Conservation (phyloP, 2,329 filamentous ascomycete genomes). For the Cercospora zeae-maydis region DNA sequence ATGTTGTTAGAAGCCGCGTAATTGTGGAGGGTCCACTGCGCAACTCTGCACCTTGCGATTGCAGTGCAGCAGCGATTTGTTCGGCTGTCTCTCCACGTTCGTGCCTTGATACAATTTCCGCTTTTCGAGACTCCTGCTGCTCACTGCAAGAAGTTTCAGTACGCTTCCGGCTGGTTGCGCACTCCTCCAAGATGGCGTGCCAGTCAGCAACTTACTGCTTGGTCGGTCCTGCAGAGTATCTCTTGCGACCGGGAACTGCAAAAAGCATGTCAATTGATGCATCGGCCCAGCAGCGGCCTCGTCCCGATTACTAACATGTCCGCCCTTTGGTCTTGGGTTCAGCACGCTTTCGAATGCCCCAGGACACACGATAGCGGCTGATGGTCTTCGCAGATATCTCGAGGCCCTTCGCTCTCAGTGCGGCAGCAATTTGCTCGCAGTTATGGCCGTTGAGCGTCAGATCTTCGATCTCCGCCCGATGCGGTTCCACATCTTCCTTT, state of each 20-base stretch:
- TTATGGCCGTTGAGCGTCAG: conserved; percentile 25
- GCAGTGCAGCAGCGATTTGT: conserved; percentile 26
- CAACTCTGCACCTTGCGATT: conserved; percentile 22
- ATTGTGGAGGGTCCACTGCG: conserved; percentile 25
- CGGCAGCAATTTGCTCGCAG: conserved; percentile 27
- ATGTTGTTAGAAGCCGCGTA: conserved; percentile 27
- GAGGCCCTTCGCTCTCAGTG: conserved; percentile 22
- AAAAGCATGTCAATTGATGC: background rate
- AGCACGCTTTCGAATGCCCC: conserved; percentile 27
- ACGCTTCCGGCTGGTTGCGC: background rate
- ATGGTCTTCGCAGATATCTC: conserved; percentile 26
- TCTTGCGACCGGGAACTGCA: conserved; percentile 2
- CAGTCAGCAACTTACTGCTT: background rate
- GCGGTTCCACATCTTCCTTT: conserved; percentile 16
- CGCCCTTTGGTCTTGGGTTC: conserved; percentile 19
- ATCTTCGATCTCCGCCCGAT: conserved; percentile 24
- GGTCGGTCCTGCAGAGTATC: background rate
- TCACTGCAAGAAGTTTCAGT: background rate
- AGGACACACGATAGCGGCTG: conserved; percentile 25
- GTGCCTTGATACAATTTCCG: conserved; percentile 24
- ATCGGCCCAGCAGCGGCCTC: background rate
- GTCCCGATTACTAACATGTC: conserved; percentile 3
- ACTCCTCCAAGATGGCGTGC: too few relatives aligned
- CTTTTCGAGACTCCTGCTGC: conserved; percentile 21
- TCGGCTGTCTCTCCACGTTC: conserved; percentile 27